Base-by-base conservation (phyloP, 1,139 yeast genomes). In the Magnusiomyces tetraspermus region DNA sequence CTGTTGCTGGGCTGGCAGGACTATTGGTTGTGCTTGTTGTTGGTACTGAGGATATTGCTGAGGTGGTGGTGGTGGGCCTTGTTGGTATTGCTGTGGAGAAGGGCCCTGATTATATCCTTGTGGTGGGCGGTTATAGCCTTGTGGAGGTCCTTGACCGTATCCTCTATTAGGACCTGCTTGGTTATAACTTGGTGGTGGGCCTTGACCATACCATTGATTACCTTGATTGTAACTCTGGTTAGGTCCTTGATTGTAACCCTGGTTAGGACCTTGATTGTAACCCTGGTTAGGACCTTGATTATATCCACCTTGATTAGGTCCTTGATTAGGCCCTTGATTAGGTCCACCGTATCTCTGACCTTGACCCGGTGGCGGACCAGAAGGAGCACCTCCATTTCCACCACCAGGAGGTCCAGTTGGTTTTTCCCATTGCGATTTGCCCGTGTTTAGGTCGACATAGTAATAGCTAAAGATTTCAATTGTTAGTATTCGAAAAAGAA, bases 361-460 rank as follows among this genome's bases (percentile, higher is more conserved):
- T 31, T 53, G 48, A 43, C 50, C 52, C 24, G 48, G 48, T 41
- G 55, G 61, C 46, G 52, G 51, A 33, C 57, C 51, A 47, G 62
- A 61, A 43, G 61, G 62, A 44, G 31, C 17, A 11, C 17, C n/a
- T 23, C 46, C 22, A 40, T 40, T 40, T 21, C n/a, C n/a, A 48
- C 74, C 70, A 5, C 71, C 68, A 19, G 61, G 67, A 4, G 63
- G 62, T 0, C 86, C 89, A 8, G 63, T 56, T 2, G 97, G 97
- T 15, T 82, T 79, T 53, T 87, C 96, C 97, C 97, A 90, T 67
- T 88, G 96, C 0, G 96, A 86, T 59, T 79, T 72, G 57, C 85
- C 83, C n/a, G 87, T 78, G 19, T 74, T 63, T 59, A 84, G 70
- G 62, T 89, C 75, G 24, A 90, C 96, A 63, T 82, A 90, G 67